phyloP scores from a whole-genome alignment of 176 grass and related monocot species.

The Bonia amplexicaulis region DNA sequence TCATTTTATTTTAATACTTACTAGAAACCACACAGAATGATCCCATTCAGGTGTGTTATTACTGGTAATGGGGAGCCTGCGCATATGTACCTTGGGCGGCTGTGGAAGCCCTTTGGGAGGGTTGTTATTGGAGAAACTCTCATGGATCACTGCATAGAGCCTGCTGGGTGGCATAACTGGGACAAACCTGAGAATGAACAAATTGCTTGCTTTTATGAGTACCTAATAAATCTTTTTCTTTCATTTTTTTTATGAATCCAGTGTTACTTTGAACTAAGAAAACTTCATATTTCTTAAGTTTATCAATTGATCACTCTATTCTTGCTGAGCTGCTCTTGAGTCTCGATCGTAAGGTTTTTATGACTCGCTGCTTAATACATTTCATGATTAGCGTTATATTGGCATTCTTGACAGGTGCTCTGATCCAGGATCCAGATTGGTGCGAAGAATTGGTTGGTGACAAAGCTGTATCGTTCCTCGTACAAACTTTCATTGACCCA shows the following conservation, averaged over 20 bases:
- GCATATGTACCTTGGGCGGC: conserved; percentile 35
- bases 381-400: neutral
- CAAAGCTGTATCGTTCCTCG: conserved; percentile 40
- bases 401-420: conserved; percentile 28
- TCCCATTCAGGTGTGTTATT: conserved; percentile 33
- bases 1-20: neutral
- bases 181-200: conserved; percentile 44
- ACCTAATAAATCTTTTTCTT: neutral
- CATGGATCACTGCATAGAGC: conserved; percentile 41
- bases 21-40: neutral
- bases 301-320: neutral
- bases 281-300: neutral
- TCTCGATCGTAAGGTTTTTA: neutral
- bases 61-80: conserved; percentile 29
- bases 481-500: conserved; percentile 40
- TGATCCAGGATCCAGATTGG: conserved; percentile 32
- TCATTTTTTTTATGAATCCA: neutral
- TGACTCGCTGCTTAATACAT: neutral
- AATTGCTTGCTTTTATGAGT: conserved; percentile 54
- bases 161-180: conserved; percentile 51
- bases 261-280: conserved; percentile 16
- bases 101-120: conserved; percentile 39
- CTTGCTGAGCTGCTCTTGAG: neutral
- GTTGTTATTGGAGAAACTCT: conserved; percentile 47
- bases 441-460: conserved; percentile 46